A percentile compares a stretch with the other conserved stretches of the same genome.
Conservation (phyloP, 257 asterid genomes). For the Jaltomata sinuosa region DNA sequence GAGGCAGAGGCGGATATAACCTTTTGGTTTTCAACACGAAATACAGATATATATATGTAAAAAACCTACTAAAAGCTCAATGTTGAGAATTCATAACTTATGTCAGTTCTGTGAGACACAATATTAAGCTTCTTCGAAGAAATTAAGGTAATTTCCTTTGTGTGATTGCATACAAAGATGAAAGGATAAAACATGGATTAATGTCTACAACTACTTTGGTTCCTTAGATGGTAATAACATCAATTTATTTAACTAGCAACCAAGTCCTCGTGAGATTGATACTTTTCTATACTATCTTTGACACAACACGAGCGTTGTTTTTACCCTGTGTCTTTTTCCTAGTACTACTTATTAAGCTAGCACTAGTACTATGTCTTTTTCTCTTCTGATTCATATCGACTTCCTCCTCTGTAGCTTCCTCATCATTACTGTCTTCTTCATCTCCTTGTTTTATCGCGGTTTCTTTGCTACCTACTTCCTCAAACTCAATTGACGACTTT, state of each 20-base stretch:
- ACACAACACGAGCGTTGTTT: background rate
- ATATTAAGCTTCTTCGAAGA: no score
- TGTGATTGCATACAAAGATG: no score
- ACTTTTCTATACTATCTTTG: background rate
- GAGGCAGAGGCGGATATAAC: no score
- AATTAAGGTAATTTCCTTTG: no score
- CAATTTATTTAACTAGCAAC: background rate
- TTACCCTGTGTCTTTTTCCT: constrained; percentile 34
- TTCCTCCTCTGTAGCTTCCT: constrained; percentile 2
- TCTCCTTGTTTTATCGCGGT: background rate
- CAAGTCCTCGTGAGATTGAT: background rate
- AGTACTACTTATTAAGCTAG: constrained; percentile 30
- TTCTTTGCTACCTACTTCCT: constrained; percentile 7
- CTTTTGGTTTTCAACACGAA: no score
- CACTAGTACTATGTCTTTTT: constrained; percentile 38
- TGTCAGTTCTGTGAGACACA: no score
- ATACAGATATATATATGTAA: no score
- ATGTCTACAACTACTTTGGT: no score
- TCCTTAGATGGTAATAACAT: background rate
- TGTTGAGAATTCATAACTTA: no score
- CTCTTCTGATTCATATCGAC: constrained; percentile 37
- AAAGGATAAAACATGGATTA: no score
- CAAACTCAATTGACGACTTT: constrained; percentile 1
- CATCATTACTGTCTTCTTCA: constrained; percentile 3
- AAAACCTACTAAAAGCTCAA: no score